Evolutionary conservation across 2,329 filamentous ascomycete species (phyloP), one percentile per base, ranked within the genome.

Genomic region (Claviceps africana): DNA sequence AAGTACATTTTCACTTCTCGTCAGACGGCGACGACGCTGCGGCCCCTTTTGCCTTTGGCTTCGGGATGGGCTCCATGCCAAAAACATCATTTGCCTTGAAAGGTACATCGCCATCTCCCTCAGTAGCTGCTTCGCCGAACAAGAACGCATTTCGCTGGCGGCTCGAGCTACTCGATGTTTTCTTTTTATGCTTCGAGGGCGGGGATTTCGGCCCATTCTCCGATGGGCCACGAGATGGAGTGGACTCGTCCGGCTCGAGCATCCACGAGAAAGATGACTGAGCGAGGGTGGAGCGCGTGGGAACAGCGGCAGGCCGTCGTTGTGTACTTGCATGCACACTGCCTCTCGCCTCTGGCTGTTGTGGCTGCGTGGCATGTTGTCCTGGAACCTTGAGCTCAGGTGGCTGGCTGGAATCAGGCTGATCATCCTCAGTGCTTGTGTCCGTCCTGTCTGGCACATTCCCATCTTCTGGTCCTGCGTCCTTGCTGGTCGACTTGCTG

Each of bases 221-320:
- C 3, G 61, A 54, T 13, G 58, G 50, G 0, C 61, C 55, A 52
- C 62, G 53, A 48, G 60, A 57, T 42, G 54, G 58, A 11, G 47
- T 53, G 0, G 69, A 64, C 51, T 70, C 62, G 57, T 77, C 75
- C 3, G 76, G 77, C 57, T 82, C 81, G 2, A 89, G 72, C 84
- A 89, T 89, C 83, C 83, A 88, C 1, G 85, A 82, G 64, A 88
- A 89, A 4, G 82, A 85, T 8, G 85, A 88, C 57, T 86, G 83
- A 1, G 83, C 83, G 35, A 88, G 72, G 0, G 76, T 79, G 3
- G 83, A 85, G 22, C 83, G 75, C 21, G 79, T 79, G 0, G 78
- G 79, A 17, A 81, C 74, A 2, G 77, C 68, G 57, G 56, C 66
- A 47, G 61, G 60, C 51, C 55, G 65, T 4, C 59, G 57, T 43